Evolutionary conservation across 768 basidiomycete species (phyloP), one percentile per base, ranked within the genome.

Genomic region (Mycena olivaceomarginata): DNA sequence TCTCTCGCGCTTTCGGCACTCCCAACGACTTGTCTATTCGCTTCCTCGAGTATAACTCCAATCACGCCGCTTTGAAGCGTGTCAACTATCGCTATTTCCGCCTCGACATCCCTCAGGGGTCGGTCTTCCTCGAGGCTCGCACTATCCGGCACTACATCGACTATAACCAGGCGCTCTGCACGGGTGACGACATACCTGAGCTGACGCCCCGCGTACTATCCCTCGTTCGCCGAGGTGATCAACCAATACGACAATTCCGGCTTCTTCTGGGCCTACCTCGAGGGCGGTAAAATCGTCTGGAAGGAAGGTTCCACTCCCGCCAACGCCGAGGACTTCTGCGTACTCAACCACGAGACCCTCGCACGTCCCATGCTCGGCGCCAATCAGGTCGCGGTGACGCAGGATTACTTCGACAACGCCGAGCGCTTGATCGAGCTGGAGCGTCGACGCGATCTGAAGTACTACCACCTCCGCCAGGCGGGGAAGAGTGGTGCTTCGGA

Each of bases 331-430:
- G 59, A 37, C 31, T 60, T 37, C 31, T 60, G 59, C 39, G 59
- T 60, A 37, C 31, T 15, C 16, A 12, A 60, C 59, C 6, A 60
- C 12, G 31, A 60, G 31, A 60, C 15, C 31, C 25, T 60, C 2
- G 59, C 39, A 13, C 15, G 59, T 18, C 59, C 59, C 6, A 39
- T 60, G 59, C 6, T 60, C 37, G 59, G 31, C 4, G 59, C 16
- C 12, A 4, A 60, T 16, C 4, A 60, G 59, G 59, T 60, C 31
- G 31, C 59, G 6, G 59, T 60, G 31, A 39, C 59, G 6, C 25
- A 13, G 59, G 59, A 60, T 6, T 60, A 60, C 31, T 60, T 39
- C 59, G 59, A 60, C 31, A 60, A 60, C 16, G 59, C 59, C 15
- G 31, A 60, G 59, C 59, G 16, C 59, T 31, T 60, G 8, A 16